Percentiles rank a stretch among this genome's conserved stretches.
These are phyloP conservation scores for Xylariaceae sp. DNA, from an alignment of 2,329 filamentous ascomycete genomes.

Conservation along the genomic window DNA sequence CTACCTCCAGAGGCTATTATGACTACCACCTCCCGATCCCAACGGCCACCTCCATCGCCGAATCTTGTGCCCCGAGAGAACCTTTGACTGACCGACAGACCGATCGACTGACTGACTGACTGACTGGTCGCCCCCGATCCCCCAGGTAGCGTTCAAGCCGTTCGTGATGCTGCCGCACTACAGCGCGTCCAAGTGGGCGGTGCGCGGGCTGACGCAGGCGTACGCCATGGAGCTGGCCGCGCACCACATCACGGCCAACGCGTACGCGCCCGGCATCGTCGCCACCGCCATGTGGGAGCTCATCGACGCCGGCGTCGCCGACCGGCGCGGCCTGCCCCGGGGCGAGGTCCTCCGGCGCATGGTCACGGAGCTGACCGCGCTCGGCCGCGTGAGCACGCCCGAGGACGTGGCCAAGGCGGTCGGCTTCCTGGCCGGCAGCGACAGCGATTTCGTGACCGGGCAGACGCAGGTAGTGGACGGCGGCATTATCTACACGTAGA, in stretches of 20 bases:
- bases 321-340: conserved; percentile 40
- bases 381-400: conserved; percentile 50
- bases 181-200: conserved; percentile 57
- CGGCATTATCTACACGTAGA: conserved; percentile 32
- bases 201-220: conserved; percentile 57
- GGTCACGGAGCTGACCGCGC: conserved; percentile 43
- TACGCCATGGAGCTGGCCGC: conserved; percentile 59
- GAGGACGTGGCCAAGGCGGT: conserved; percentile 58
- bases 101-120: too few species aligned
- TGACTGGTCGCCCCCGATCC: too few species aligned
- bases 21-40: too few species aligned
- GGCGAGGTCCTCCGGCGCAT: conserved; percentile 50
- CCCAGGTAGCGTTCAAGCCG: conserved; percentile 53
- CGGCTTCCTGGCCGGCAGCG: conserved; percentile 50
- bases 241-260: conserved; percentile 59
- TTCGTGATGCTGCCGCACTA: conserved; percentile 55
- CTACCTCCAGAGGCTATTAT: too few species aligned
- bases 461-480: conserved; percentile 58
- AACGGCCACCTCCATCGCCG: too few species aligned
- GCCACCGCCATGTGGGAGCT: conserved; percentile 62
- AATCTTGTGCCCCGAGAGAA: too few species aligned
- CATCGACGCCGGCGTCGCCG: conserved; percentile 53
- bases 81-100: too few species aligned
- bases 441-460: conserved; percentile 58
- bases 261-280: conserved; percentile 61